Conservation (phyloP, 495 filamentous ascomycete species). For the Xylaria nigripes region DNA sequence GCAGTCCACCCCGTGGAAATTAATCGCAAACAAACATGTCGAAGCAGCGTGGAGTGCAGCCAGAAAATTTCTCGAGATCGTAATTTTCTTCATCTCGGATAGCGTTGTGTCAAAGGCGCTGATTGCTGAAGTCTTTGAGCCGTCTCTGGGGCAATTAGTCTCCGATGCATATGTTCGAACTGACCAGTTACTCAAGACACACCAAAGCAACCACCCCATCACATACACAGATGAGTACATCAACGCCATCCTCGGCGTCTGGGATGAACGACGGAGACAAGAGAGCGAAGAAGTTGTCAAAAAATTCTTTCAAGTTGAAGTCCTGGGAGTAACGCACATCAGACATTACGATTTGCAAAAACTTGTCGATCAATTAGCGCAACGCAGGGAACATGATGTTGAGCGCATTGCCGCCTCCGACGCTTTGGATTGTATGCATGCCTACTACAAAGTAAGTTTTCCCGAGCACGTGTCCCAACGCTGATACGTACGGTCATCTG, state of each 20-base stretch:
- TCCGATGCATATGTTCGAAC: conserved; percentile 14
- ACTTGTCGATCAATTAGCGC: conserved; percentile 19
- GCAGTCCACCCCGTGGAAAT: conserved; percentile 41
- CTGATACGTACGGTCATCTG: conserved; percentile 2
- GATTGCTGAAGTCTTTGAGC: conserved; percentile 23
- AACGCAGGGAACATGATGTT: conserved; percentile 27
- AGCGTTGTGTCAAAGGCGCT: conserved; percentile 21
- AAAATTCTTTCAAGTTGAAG: conserved; percentile 20
- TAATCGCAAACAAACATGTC: conserved; percentile 32
- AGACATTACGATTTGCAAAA: conserved; percentile 9
- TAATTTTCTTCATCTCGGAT: conserved; percentile 25
- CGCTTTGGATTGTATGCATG: conserved; percentile 38
- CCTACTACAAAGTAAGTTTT: conserved; percentile 40
- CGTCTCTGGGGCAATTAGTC: conserved; percentile 18
- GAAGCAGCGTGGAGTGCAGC: conserved; percentile 25
- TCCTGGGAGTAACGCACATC: background rate
- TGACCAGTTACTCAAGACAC: conserved; percentile 14
- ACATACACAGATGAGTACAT: conserved; percentile 45
- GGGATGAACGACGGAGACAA: conserved; percentile 11
- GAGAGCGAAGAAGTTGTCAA: background rate
- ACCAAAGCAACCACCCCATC: conserved; percentile 31
- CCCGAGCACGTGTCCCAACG: background rate
- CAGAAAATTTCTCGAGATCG: conserved; percentile 30
- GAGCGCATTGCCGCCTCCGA: conserved; percentile 35
- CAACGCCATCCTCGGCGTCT: conserved; percentile 33